Base-by-base conservation (phyloP, 1,284 basidiomycete genomes). In the Phaffia rhodozyma region DNA sequence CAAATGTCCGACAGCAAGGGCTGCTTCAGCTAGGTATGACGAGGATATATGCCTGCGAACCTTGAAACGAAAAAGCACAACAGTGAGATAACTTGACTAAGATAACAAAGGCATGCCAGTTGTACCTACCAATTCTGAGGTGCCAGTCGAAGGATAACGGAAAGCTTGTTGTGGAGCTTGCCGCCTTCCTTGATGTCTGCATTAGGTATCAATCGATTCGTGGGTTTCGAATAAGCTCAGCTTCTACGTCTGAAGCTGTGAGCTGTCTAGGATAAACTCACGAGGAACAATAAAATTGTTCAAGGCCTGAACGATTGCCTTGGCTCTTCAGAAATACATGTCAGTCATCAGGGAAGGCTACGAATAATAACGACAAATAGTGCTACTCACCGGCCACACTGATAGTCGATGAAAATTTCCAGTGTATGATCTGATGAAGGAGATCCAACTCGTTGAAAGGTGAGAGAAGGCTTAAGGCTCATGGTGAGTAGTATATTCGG, bases 391-490 rank as follows among this genome's bases (percentile, higher is more conserved):
- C 55, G 50, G 29, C 47, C 25, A 34, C 58, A 60, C 29, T 60
- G 58, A 34, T 50, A 60, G 20, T 54, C 60, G 11, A 53, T 43
- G 20, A 32, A 53, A 16, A 61, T 25, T 4, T 38, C 32, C 11
- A 54, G 25, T 16, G 47, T 32, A 53, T 54, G 52, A 4, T 38
- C 60, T 9, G 51, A 29, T 23, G 27, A 32, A 29, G 51, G n/a
- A 54, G 51, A 61, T 34, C 60, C 52, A 16, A 38, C 32, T 25
- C 60, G 58, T 51, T 60, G 51, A 48, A 61, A 61, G 60, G 51
- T 32, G 54, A 61, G 51, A 48, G 53, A 61, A 30, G 54, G 60
- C 38, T 43, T 43, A 16, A 43, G 38, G 13, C 38, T 43, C 38
- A 43, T 43, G 13, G 13, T 11, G 2, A 43, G 2, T 16, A 43